These are phyloP conservation scores for Pythium inflatum DNA, from an alignment of 352 stramenopile species.

Conservation along the genomic window DNA sequence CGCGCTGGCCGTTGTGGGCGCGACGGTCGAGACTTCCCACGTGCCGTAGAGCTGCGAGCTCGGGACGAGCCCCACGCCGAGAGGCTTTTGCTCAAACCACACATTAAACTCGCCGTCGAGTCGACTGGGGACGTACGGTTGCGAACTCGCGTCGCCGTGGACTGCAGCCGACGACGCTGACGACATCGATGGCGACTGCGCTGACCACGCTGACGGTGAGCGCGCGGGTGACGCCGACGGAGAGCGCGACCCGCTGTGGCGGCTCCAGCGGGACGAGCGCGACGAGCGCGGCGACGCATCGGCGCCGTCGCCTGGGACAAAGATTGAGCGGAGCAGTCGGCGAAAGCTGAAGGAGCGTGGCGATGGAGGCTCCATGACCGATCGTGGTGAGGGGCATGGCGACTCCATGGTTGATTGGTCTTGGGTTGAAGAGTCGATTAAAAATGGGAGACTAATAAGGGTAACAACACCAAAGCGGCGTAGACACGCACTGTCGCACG, in stretches of 20 bases:
- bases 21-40: constrained; percentile 64
- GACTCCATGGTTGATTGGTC: too few species aligned
- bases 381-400: too few species aligned
- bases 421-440: too few species aligned
- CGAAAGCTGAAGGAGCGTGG: constrained; percentile 27
- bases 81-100: constrained; percentile 63
- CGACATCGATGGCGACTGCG: too few species aligned
- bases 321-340: constrained; percentile 26
- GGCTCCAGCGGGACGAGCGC: constrained; percentile 20
- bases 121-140: constrained; percentile 46
- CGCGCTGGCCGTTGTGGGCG: too few species aligned
- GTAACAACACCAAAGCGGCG: too few species aligned
- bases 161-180: background rate
- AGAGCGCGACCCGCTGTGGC: background rate
- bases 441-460: too few species aligned
- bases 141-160: background rate
- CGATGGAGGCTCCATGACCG: too few species aligned
- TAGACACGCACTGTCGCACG: too few species aligned
- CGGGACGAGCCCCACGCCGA: constrained; percentile 76
- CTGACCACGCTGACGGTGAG: too few species aligned
- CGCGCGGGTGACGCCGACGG: constrained; percentile 9
- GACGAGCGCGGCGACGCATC: constrained; percentile 17
- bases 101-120: constrained; percentile 75
- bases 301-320: constrained; percentile 16
- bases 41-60: constrained; percentile 80